Evolutionary conservation across 2,329 filamentous ascomycete genomes (phyloP).

Genomic region (Aspergillus spinulosporus): DNA sequence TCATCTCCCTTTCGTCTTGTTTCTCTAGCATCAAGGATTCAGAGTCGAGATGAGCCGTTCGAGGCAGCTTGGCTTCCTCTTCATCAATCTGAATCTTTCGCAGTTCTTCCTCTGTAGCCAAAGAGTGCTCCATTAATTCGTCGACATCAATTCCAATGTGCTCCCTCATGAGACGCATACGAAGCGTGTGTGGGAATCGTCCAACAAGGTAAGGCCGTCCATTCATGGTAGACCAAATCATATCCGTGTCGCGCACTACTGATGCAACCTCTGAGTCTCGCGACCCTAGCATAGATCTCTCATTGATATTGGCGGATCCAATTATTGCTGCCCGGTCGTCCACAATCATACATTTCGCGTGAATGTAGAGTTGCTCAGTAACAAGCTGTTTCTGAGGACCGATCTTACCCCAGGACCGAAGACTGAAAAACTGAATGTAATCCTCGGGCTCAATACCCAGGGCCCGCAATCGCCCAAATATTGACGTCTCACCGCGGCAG

Average conservation of each 20-base stretch:
- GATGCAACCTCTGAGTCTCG: slow-evolving; percentile 91
- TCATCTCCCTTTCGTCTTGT: slow-evolving; percentile 44
- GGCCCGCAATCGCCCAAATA: slow-evolving; percentile 80
- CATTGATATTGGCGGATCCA: slow-evolving; percentile 97
- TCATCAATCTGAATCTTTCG: slow-evolving; percentile 62
- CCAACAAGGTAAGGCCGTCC: slow-evolving; percentile 86
- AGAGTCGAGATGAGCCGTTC: slow-evolving; percentile 28
- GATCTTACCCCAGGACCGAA: slow-evolving; percentile 90
- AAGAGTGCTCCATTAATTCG: slow-evolving; percentile 78
- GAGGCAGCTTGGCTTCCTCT: slow-evolving; percentile 33
- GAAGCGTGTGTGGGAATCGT: slow-evolving; percentile 87
- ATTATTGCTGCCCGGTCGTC: slow-evolving; percentile 93
- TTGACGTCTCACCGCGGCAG: slow-evolving; percentile 85
- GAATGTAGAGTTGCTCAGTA: slow-evolving; percentile 96
- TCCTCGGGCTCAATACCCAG: slow-evolving; percentile 87
- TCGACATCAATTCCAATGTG: slow-evolving; percentile 96
- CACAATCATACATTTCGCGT: slow-evolving; percentile 94
- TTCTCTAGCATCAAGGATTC: slow-evolving; percentile 38
- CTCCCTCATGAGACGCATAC: slow-evolving; percentile 92
- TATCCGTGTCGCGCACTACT: slow-evolving; percentile 87
- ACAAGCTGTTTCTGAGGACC: slow-evolving; percentile 78
- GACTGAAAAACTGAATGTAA: slow-evolving; percentile 91
- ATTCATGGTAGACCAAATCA: slow-evolving; percentile 89
- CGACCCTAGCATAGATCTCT: slow-evolving; percentile 88
- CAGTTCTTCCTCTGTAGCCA: slow-evolving; percentile 65